Conservation (phyloP, 345 rosid species). For the Syzygium aqueum region DNA sequence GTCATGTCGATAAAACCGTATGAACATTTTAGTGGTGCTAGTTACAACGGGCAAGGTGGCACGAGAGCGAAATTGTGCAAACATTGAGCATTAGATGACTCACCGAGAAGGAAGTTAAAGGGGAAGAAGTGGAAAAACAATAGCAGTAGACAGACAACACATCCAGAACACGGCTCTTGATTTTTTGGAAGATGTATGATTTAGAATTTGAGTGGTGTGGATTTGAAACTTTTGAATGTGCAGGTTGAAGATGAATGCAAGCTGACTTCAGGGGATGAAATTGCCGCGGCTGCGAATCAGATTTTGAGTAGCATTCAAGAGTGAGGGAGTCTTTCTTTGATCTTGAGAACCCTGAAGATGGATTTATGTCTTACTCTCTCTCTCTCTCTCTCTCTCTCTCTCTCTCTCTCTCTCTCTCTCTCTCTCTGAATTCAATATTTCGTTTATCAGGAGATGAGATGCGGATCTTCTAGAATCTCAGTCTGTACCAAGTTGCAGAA, state of each 20-base stretch:
- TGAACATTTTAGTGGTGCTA: background rate
- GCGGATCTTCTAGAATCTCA: background rate
- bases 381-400: no score
- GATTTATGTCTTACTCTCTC: background rate
- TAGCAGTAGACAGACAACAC: background rate
- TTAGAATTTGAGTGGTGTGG: background rate
- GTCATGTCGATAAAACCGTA: background rate
- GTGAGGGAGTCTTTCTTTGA: constrained; percentile 7
- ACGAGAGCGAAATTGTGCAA: background rate
- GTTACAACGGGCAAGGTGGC: background rate
- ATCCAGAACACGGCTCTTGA: background rate
- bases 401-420: background rate
- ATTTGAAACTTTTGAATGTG: constrained; percentile 5
- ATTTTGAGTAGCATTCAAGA: constrained; percentile 59
- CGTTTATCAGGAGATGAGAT: background rate
- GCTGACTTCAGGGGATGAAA: constrained; percentile 69
- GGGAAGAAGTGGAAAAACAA: background rate
- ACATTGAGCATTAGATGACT: background rate
- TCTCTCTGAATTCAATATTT: background rate
- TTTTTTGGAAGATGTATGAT: background rate
- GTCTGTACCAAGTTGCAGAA: background rate
- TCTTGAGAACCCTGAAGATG: constrained; percentile 1
- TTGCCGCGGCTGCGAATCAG: constrained; percentile 60
- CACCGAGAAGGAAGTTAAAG: background rate
- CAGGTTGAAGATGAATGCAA: constrained; percentile 89